Evolutionary conservation across 306 rosid genomes (phyloP).

Genomic region (Sechiopsis laciniata): DNA sequence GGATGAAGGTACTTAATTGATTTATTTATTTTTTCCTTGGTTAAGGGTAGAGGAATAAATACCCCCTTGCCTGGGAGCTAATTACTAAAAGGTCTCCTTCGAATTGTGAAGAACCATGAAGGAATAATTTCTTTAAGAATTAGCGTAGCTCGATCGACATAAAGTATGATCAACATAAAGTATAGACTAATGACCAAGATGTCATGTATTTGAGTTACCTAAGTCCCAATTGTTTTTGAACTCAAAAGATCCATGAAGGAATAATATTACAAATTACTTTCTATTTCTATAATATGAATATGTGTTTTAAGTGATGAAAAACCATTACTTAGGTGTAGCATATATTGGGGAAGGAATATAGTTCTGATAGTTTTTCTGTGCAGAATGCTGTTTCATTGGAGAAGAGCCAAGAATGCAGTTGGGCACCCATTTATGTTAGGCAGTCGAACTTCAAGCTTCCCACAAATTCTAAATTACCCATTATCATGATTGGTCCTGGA

Average conservation of each 20-base stretch:
- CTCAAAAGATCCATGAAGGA: neutral
- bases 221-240: no score
- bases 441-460: conserved; percentile 92
- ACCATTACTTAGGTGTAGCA: neutral
- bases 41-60: neutral
- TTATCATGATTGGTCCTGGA: conserved; percentile 96
- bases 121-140: neutral
- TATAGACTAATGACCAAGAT: no score
- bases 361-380: neutral
- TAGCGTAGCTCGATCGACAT: no score
- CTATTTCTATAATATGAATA: neutral
- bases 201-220: no score
- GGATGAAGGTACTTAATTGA: conserved; percentile 79
- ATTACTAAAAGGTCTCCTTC: neutral
- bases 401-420: conserved; percentile 64
- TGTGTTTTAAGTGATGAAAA: conserved; percentile 10
- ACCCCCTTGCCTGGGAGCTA: neutral
- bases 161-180: no score
- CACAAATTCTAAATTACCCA: conserved; percentile 54
- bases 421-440: conserved; percentile 85
- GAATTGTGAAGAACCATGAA: neutral
- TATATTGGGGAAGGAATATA: neutral
- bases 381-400: conserved; percentile 74
- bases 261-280: neutral
- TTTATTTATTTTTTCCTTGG: no score